Evolutionary conservation across 148 eudicot species (phyloP).

Genomic region (Agrostemma githago): DNA sequence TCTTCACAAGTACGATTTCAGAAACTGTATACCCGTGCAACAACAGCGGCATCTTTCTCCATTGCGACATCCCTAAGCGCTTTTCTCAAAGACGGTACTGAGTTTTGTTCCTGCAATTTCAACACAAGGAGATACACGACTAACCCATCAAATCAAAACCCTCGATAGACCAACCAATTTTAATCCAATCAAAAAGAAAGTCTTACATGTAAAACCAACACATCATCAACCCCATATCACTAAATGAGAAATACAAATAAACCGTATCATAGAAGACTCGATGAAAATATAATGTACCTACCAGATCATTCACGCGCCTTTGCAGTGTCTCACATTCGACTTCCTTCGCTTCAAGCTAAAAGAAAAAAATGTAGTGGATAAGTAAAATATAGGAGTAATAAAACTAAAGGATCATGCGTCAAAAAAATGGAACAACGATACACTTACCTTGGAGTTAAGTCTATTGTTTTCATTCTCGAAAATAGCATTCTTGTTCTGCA

Average conservation of each 20-base stretch:
- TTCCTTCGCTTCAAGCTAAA: slow-evolving; percentile 64
- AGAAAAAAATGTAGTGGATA: slow-evolving; percentile 4
- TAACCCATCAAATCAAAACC: slow-evolving; percentile 8
- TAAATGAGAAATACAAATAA: not conserved
- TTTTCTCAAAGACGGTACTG: slow-evolving; percentile 83
- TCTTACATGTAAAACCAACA: not conserved
- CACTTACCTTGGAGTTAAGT: slow-evolving; percentile 53
- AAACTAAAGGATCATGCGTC: not conserved
- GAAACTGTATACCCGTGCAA: slow-evolving; percentile 62
- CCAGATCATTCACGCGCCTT: slow-evolving; percentile 76
- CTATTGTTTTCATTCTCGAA: slow-evolving; percentile 66
- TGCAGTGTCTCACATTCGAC: slow-evolving; percentile 51
- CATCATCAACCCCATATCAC: not conserved
- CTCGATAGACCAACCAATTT: not conserved
- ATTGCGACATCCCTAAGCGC: slow-evolving; percentile 93
- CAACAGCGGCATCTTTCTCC: slow-evolving; percentile 99
- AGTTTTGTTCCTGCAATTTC: slow-evolving; percentile 63
- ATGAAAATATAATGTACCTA: slow-evolving; percentile 23
- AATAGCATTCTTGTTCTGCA: slow-evolving; percentile 60
- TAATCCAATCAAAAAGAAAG: slow-evolving; percentile 1
- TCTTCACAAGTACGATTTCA: not conserved
- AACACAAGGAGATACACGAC: not conserved
- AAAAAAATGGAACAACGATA: not conserved
- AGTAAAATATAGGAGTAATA: not conserved
- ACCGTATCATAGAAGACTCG: not conserved